phyloP scores from a whole-genome alignment of 2,329 filamentous ascomycete genomes.

The Xylaria sp. region DNA sequence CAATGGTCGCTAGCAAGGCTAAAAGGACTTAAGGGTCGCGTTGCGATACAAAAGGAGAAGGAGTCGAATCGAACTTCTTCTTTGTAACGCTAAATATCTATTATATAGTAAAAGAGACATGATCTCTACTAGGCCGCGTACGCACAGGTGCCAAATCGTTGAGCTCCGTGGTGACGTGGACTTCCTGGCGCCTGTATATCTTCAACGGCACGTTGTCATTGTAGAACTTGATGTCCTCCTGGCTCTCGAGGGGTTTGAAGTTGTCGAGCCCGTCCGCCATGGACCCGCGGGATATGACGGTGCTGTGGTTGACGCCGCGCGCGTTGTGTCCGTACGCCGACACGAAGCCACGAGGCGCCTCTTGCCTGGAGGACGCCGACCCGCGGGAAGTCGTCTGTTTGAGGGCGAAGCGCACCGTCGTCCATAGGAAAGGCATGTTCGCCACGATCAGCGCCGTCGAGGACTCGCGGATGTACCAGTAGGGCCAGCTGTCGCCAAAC shows the following conservation, averaged over 20 bases:
- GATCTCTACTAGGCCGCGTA: constrained; percentile 5
- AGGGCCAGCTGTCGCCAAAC: constrained; percentile 53
- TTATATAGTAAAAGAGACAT: constrained; percentile 4
- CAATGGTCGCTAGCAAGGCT: too few species aligned
- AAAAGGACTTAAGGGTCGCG: neutral
- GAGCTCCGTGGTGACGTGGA: constrained; percentile 42
- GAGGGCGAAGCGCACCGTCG: constrained; percentile 53
- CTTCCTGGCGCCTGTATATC: constrained; percentile 52
- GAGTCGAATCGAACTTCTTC: neutral
- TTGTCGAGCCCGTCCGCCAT: constrained; percentile 23
- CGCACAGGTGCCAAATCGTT: neutral
- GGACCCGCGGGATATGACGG: constrained; percentile 25
- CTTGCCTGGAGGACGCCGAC: constrained; percentile 43
- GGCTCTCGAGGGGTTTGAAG: constrained; percentile 49
- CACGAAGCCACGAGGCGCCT: constrained; percentile 39
- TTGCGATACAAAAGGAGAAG: neutral
- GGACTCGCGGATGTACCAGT: constrained; percentile 59
- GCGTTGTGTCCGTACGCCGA: constrained; percentile 36
- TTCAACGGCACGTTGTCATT: constrained; percentile 49
- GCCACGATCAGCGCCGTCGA: constrained; percentile 58
- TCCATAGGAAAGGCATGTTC: constrained; percentile 58
- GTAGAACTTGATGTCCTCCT: constrained; percentile 51
- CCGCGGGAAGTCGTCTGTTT: constrained; percentile 50
- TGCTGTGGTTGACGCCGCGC: constrained; percentile 29
- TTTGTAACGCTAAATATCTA: neutral